phyloP scores from a whole-genome alignment of 352 stramenopile genomes.

The Pythium utonaiense region DNA sequence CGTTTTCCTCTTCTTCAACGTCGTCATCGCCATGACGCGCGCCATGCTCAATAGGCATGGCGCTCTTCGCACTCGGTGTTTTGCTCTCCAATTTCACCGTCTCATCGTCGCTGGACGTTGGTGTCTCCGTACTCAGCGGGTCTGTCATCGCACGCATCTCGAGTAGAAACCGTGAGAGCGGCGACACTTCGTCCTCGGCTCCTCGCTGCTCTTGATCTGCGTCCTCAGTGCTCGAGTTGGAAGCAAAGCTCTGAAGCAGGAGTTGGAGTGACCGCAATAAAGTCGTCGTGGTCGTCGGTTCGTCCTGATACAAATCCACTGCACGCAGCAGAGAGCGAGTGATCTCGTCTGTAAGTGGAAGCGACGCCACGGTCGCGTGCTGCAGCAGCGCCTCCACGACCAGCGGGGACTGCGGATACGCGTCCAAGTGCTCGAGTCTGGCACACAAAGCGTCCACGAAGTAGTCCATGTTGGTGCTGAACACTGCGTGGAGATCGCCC shows the following conservation, averaged over 20 bases:
- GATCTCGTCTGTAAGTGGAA: constrained; percentile 78
- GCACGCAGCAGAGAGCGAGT: constrained; percentile 60
- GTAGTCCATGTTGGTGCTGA: constrained; percentile 86
- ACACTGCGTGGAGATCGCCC: constrained; percentile 46
- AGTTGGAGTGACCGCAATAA: constrained; percentile 42
- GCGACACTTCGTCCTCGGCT: constrained; percentile 14
- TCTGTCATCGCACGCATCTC: constrained; percentile 56
- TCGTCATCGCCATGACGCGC: constrained; percentile 28
- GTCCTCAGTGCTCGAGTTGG: not conserved
- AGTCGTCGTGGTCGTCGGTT: not conserved
- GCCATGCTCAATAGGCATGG: constrained; percentile 68
- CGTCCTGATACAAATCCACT: constrained; percentile 73
- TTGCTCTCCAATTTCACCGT: constrained; percentile 5
- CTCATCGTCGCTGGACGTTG: not conserved
- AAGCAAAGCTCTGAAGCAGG: constrained; percentile 29
- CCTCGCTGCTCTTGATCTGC: not conserved
- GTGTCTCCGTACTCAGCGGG: constrained; percentile 1
- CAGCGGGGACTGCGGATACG: constrained; percentile 65
- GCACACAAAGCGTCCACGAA: constrained; percentile 78
- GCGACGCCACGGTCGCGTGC: constrained; percentile 57
- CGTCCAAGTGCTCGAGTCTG: constrained; percentile 65
- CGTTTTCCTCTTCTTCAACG: constrained; percentile 7
- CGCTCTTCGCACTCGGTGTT: constrained; percentile 36
- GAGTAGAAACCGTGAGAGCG: constrained; percentile 50
- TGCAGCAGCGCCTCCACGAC: constrained; percentile 71